These are phyloP conservation scores for Phaeophleospora eucalypticola DNA, from an alignment of 2,329 filamentous ascomycete species.

Conservation along the genomic window DNA sequence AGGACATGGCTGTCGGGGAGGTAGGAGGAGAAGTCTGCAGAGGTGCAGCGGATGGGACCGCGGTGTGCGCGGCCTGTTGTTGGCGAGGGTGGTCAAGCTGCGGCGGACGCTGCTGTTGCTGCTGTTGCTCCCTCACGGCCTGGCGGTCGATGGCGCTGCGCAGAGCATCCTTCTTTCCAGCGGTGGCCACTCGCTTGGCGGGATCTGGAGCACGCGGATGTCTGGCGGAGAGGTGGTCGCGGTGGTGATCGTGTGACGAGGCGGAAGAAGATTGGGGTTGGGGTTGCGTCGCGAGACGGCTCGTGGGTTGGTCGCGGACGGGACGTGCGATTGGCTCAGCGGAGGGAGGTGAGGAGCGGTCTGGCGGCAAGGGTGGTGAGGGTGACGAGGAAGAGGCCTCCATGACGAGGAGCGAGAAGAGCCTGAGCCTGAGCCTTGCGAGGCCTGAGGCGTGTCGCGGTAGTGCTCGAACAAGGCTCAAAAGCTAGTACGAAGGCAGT, in stretches of 20 bases:
- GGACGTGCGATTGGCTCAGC: background rate
- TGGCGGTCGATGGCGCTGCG: slow-evolving; percentile 21
- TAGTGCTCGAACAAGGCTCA: too few relatives aligned
- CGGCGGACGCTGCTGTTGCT: slow-evolving; percentile 4
- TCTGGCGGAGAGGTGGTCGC: background rate
- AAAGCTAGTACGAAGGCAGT: too few relatives aligned
- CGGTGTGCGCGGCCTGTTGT: slow-evolving; percentile 7
- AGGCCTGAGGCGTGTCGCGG: too few relatives aligned
- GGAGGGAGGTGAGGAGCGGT: too few relatives aligned
- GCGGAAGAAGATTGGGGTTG: background rate
- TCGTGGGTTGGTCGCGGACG: background rate
- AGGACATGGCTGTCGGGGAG: slow-evolving; percentile 16
- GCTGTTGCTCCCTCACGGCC: slow-evolving; percentile 16
- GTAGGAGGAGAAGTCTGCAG: slow-evolving; percentile 7
- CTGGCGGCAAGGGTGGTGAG: too few relatives aligned
- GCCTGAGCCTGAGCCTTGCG: too few relatives aligned
- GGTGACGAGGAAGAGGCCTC: too few relatives aligned
- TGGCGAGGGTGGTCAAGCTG: slow-evolving; percentile 12
- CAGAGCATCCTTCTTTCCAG: slow-evolving; percentile 19
- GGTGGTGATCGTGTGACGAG: background rate
- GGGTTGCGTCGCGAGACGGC: background rate
- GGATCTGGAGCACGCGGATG: slow-evolving; percentile 21
- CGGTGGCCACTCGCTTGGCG: slow-evolving; percentile 18
- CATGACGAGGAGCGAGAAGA: too few relatives aligned
- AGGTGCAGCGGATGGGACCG: slow-evolving; percentile 13